A percentile compares a stretch with the other conserved stretches of the same genome.
Evolutionary conservation across 2,329 filamentous ascomycete genomes (phyloP).

Genomic region (Aspergillus ustus): DNA sequence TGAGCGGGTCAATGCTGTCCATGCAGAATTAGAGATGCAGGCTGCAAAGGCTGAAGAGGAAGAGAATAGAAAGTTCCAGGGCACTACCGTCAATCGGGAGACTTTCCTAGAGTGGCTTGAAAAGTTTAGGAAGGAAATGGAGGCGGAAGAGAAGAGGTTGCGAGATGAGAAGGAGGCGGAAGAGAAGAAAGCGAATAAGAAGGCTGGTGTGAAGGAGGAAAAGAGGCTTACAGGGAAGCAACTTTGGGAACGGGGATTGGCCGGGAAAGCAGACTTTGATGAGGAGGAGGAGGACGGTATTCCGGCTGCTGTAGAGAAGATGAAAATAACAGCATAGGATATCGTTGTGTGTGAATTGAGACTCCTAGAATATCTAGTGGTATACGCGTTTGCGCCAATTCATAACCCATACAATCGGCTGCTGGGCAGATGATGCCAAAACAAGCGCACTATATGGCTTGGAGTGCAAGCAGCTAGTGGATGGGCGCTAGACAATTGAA

Average conservation of each 20-base stretch:
- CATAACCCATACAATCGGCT: not conserved
- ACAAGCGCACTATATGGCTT: not conserved
- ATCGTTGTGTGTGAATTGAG: slow-evolving; percentile 19
- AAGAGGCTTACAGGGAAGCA: slow-evolving; percentile 73
- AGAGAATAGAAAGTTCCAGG: slow-evolving; percentile 96
- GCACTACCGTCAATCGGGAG: slow-evolving; percentile 84
- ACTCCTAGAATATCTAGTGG: slow-evolving; percentile 2
- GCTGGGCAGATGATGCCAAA: not conserved
- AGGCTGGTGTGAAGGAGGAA: slow-evolving; percentile 67
- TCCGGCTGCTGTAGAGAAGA: slow-evolving; percentile 65
- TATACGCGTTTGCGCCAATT: not conserved
- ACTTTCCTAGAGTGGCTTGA: slow-evolving; percentile 83
- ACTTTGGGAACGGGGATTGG: slow-evolving; percentile 77
- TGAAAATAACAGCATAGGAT: slow-evolving; percentile 67
- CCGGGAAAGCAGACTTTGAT: slow-evolving; percentile 67
- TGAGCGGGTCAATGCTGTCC: slow-evolving; percentile 69
- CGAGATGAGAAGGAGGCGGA: slow-evolving; percentile 75
- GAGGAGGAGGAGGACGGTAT: slow-evolving; percentile 68
- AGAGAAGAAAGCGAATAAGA: slow-evolving; percentile 85
- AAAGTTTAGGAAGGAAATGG: slow-evolving; percentile 78
- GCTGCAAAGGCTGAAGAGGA: slow-evolving; percentile 73
- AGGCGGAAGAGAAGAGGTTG: slow-evolving; percentile 68
- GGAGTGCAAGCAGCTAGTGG: not conserved
- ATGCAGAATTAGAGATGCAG: slow-evolving; percentile 58
- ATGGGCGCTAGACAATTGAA: not conserved